A percentile compares a stretch with the other conserved stretches of the same genome.
These are phyloP conservation scores for Ascocoryne sarcoides DNA, from an alignment of 2,329 filamentous ascomycete genomes.

Conservation along the genomic window DNA sequence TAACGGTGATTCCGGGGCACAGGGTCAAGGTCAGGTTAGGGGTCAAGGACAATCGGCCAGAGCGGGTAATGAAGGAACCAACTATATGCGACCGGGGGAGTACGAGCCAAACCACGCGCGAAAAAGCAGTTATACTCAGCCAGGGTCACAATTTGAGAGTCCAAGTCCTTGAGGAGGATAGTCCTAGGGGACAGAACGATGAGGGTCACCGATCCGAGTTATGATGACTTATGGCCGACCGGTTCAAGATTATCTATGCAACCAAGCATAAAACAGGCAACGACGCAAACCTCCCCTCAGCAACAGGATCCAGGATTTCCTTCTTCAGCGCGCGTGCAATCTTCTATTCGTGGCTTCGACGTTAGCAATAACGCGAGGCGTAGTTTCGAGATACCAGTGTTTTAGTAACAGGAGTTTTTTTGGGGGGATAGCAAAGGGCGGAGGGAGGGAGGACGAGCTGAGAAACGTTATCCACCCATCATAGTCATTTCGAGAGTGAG, in stretches of 20 bases:
- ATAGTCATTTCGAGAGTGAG: not conserved
- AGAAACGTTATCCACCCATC: not conserved
- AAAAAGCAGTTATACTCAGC: conserved; percentile 12
- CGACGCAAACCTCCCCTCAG: not conserved
- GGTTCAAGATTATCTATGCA: not conserved
- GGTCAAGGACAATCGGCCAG: conserved; percentile 18
- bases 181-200: not conserved
- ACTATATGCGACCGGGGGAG: conserved; percentile 18
- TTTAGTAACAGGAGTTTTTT: not conserved
- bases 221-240: not conserved
- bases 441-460: not conserved
- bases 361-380: not conserved
- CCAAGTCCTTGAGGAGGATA: not conserved
- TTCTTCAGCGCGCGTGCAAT: not conserved
- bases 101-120: conserved; percentile 24
- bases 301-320: not conserved
- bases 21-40: conserved; percentile 10
- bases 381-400: not conserved
- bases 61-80: conserved; percentile 19
- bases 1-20: conserved; percentile 14
- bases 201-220: not conserved
- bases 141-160: conserved; percentile 1
- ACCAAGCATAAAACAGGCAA: not conserved
- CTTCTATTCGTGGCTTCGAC: not conserved
- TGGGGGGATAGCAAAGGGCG: not conserved